These are phyloP conservation scores for Oryza coarctata DNA, from an alignment of 176 grass and related monocot species.

Conservation along the genomic window DNA sequence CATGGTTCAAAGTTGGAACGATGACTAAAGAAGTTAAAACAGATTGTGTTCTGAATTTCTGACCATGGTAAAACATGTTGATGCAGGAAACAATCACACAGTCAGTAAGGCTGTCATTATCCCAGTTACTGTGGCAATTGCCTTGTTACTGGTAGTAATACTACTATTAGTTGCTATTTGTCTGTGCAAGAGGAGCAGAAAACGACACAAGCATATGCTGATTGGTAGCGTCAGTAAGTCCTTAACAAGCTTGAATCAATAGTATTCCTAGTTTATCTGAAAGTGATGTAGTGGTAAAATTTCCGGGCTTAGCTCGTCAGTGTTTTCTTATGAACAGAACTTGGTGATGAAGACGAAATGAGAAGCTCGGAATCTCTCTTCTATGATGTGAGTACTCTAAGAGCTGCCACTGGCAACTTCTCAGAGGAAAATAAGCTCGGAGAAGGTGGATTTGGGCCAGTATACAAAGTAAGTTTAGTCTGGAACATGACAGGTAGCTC, in stretches of 20 bases:
- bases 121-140: conserved; percentile 12
- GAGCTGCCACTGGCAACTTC: conserved; percentile 51
- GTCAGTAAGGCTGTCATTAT: conserved; percentile 34
- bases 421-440: conserved; percentile 61
- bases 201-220: neutral
- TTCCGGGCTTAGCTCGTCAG: neutral
- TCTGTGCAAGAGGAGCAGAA: conserved; percentile 11
- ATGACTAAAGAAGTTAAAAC: neutral
- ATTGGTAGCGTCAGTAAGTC: neutral
- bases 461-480: conserved; percentile 48
- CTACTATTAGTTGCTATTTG: conserved; percentile 17
- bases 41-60: neutral
- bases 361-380: conserved; percentile 15
- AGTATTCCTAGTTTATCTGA: neutral
- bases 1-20: neutral
- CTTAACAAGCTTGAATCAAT: neutral
- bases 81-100: neutral
- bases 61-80: neutral
- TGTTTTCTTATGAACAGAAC: neutral
- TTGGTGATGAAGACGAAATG: conserved; percentile 21
- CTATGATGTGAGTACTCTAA: conserved; percentile 38
- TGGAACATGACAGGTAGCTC: neutral
- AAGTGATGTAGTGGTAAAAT: neutral
- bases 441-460: conserved; percentile 59
- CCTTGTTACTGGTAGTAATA: neutral